Conservation (phyloP, 73 alveolate genomes). For the Symbiodinium pilosum region DNA sequence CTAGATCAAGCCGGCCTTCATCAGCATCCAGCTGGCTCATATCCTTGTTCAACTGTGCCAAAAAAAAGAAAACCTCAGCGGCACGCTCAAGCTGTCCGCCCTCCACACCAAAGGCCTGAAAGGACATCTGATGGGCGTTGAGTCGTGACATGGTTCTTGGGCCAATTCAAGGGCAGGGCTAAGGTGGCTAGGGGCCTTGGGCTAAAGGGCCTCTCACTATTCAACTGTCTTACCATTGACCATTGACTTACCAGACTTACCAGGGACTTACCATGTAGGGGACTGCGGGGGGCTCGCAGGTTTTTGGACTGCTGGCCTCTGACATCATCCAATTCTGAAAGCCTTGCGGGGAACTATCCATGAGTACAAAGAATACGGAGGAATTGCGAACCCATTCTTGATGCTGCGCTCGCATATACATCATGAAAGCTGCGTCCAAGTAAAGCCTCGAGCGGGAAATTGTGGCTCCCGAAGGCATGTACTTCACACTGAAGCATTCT, state of each 20-base stretch:
- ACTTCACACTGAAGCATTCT: neutral
- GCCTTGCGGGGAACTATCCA: neutral
- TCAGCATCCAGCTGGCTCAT: neutral
- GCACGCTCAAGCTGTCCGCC: neutral
- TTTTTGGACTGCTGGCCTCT: neutral
- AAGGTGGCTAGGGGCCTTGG: no score
- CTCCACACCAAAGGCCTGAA: neutral
- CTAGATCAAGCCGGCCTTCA: neutral
- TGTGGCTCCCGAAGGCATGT: neutral
- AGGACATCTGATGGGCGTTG: no score
- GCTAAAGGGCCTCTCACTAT: no score
- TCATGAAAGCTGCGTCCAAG: neutral
- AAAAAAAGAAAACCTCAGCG: neutral
- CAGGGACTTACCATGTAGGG: no score
- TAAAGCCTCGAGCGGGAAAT: neutral
- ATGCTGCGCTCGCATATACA: neutral
- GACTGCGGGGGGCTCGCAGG: neutral
- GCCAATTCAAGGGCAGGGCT: no score
- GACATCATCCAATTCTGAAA: neutral
- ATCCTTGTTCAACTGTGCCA: neutral
- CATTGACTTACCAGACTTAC: no score
- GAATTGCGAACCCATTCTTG: neutral
- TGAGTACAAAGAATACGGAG: neutral
- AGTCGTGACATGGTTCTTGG: no score
- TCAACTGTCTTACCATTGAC: no score